Percentiles rank a stretch among this genome's conserved stretches.
phyloP scores from a whole-genome alignment of 495 filamentous ascomycete genomes.

The Parathielavia hyrcaniae region DNA sequence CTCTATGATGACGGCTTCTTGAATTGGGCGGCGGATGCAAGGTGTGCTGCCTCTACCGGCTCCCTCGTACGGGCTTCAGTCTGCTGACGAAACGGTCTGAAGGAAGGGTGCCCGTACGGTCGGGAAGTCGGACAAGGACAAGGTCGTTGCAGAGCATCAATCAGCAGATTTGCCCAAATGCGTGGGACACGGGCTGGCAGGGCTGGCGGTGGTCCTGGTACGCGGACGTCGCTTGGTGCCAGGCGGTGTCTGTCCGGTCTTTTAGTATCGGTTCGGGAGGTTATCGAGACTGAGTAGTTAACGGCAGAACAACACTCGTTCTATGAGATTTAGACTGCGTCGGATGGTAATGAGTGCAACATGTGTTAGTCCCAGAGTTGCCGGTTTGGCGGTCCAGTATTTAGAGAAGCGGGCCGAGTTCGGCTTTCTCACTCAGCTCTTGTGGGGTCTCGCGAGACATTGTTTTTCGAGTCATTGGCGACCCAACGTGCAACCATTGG shows the following conservation, averaged over 20 bases:
- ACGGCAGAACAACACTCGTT: constrained; percentile 24
- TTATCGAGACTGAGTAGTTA: constrained; percentile 17
- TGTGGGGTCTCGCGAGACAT: constrained; percentile 6
- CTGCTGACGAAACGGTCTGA: constrained; percentile 1
- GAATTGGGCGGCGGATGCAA: constrained; percentile 34
- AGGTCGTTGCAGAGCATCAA: constrained; percentile 28
- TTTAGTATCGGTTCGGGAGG: constrained; percentile 21
- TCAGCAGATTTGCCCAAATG: constrained; percentile 19
- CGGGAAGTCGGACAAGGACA: constrained; percentile 25
- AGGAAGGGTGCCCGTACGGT: constrained; percentile 19
- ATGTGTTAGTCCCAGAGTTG: background rate
- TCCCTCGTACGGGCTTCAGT: background rate
- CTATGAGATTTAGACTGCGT: background rate
- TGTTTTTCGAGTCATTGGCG: background rate
- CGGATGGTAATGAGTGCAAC: background rate
- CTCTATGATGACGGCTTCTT: constrained; percentile 53
- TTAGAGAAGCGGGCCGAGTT: constrained; percentile 7
- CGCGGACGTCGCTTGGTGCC: constrained; percentile 8
- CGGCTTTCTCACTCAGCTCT: constrained; percentile 1
- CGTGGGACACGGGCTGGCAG: constrained; percentile 15
- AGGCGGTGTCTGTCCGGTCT: constrained; percentile 29
- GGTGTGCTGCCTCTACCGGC: background rate
- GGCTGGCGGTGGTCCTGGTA: constrained; percentile 13
- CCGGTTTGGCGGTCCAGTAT: background rate
- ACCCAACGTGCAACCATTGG: too few relatives aligned